Evolutionary conservation across 1,284 basidiomycete genomes (phyloP).

Genomic region (Chondrostereum purpureum): DNA sequence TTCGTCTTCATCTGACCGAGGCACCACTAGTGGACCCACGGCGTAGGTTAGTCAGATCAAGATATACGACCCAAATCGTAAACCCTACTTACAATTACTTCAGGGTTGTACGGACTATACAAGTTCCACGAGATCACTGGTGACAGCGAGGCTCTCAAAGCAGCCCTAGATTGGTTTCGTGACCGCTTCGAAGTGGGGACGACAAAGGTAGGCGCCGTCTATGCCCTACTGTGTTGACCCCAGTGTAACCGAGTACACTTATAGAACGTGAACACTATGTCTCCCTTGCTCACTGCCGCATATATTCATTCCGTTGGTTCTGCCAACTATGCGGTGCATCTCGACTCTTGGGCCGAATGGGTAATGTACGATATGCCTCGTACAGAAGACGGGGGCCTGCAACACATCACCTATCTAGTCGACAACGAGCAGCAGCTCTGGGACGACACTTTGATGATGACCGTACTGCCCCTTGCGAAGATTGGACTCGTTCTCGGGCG

Average conservation of each 20-base stretch:
- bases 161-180: constrained; percentile 50
- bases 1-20: constrained; percentile 1
- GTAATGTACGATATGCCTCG: constrained; percentile 54
- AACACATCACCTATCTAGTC: constrained; percentile 54
- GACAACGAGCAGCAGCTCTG: constrained; percentile 54
- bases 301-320: constrained; percentile 40
- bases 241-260: background rate
- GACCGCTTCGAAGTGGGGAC: constrained; percentile 49
- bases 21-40: constrained; percentile 50
- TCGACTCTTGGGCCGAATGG: constrained; percentile 64
- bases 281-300: constrained; percentile 52
- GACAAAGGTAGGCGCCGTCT: constrained; percentile 33
- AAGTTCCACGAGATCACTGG: constrained; percentile 41
- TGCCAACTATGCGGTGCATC: constrained; percentile 35
- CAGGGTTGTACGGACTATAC: constrained; percentile 39
- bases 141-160: constrained; percentile 36
- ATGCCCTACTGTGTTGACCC: background rate
- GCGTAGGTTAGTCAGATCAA: constrained; percentile 29
- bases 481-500: constrained; percentile 51
- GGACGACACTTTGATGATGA: constrained; percentile 69
- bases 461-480: constrained; percentile 53
- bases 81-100: constrained; percentile 1
- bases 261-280: constrained; percentile 64
- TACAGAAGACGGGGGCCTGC: constrained; percentile 53
- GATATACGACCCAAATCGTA: background rate